Base-by-base conservation (phyloP, 2,329 filamentous ascomycete species). In the Fusarium verrucosum region DNA sequence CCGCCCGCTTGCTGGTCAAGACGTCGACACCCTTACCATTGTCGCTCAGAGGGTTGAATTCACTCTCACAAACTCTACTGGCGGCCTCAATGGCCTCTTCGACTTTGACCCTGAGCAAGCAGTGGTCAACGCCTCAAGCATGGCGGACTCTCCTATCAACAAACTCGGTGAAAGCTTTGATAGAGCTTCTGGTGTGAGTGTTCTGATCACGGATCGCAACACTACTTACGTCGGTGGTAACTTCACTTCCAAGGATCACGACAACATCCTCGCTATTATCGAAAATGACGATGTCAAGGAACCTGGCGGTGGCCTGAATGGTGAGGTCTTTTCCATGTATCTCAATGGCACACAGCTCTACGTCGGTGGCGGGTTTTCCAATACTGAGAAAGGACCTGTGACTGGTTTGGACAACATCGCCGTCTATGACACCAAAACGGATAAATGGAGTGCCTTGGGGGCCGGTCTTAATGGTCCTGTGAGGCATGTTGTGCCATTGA, bases 21-120 rank as follows among this genome's bases (percentile, higher is more conserved):
- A 78, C 13, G 78, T 88, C 30, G 78, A 82, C 8, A 78, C 85
- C 52, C 81, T 95, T 73, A 91, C 90, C 2, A 80, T 98, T 65
- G 95, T 99, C n/a, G 95, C 95, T 10, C 94, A 96, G 73, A 87
- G 91, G 53, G 88, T 98, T 36, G 88, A 89, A 10, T 97, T 97
- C 75, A 88, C 82, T 20, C 81, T 92, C 42, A 83, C 89, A 66
- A 88, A 88, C 64, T 90, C 90, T 4, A 91, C 89, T 42, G 91
- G 90, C 46, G 92, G 91, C 4, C 80, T 99, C 50, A 97, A 97
- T 73, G 93, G 93, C 10, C 80, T 99, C 2, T 98, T 91, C 74
- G 95, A 98, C 72, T 97, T 92, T 73, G 85, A 96, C 69, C 92
- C 94, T 0, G 70, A 74, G 7, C 65, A 76, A 38, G 67, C 71